Percentiles rank a stretch among this genome's conserved stretches.
Evolutionary conservation across 371 early-diverging fungal genomes (phyloP).

Genomic region (Mucor lusitanicus): DNA sequence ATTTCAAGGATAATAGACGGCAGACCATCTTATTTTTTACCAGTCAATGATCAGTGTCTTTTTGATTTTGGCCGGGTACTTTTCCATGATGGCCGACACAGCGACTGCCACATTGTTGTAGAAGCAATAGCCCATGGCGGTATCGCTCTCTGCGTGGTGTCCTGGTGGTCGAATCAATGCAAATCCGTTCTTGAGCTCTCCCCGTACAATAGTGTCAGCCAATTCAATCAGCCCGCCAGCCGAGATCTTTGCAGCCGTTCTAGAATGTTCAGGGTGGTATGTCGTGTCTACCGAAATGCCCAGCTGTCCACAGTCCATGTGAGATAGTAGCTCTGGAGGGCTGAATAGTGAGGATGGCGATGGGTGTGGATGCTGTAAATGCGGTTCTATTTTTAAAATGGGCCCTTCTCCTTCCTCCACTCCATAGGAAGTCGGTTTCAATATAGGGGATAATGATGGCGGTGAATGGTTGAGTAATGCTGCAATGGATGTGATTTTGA

Average conservation of each 20-base stretch:
- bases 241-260: conserved; percentile 54
- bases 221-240: conserved; percentile 57
- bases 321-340: conserved; percentile 53
- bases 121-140: conserved; percentile 70
- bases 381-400: conserved; percentile 25
- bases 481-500: conserved; percentile 36
- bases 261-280: conserved; percentile 56
- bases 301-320: conserved; percentile 57
- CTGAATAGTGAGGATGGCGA: conserved; percentile 35
- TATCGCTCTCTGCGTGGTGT: conserved; percentile 67
- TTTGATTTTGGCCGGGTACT: conserved; percentile 48
- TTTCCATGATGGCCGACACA: conserved; percentile 51
- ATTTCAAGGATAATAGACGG: background rate
- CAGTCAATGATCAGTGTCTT: conserved; percentile 65
- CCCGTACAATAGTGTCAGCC: conserved; percentile 52
- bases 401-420: conserved; percentile 35
- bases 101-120: conserved; percentile 72
- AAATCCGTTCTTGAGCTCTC: conserved; percentile 61
- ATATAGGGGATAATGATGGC: conserved; percentile 5
- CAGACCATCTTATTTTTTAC: conserved; percentile 16
- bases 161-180: conserved; percentile 67
- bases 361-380: conserved; percentile 30
- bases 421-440: conserved; percentile 5
- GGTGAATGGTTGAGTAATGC: conserved; percentile 33
- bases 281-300: conserved; percentile 65